A percentile compares a stretch with the other conserved stretches of the same genome.
Conservation (phyloP, 2,329 filamentous ascomycete species). For the Fusarium sp. region DNA sequence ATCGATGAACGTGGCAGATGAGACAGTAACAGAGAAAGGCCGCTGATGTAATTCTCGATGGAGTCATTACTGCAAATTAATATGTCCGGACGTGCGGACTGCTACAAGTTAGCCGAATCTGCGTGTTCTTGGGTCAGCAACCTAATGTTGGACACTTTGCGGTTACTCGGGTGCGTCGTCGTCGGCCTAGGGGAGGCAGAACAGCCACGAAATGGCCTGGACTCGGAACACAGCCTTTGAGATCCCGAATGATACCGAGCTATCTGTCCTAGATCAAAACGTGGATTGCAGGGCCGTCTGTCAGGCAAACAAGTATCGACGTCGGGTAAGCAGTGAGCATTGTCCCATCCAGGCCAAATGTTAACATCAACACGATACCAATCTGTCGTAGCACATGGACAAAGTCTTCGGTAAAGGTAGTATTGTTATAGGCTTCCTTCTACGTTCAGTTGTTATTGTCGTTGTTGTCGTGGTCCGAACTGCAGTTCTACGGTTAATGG, state of each 20-base stretch:
- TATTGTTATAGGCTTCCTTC: background rate
- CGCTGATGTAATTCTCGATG: too few relatives aligned
- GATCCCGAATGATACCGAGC: background rate
- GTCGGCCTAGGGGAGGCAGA: too few relatives aligned
- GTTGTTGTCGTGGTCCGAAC: background rate
- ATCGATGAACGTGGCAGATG: too few relatives aligned
- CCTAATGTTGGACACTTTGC: too few relatives aligned
- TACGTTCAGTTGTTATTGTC: background rate
- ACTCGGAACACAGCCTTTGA: background rate
- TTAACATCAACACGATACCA: too few relatives aligned
- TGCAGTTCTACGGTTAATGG: background rate
- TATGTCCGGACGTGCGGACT: too few relatives aligned
- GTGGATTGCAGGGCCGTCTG: background rate
- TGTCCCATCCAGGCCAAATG: background rate
- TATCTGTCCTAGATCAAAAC: accelerated
- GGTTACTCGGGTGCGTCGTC: too few relatives aligned
- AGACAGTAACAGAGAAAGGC: too few relatives aligned
- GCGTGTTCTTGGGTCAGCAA: too few relatives aligned
- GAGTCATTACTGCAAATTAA: too few relatives aligned
- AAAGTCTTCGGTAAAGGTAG: background rate
- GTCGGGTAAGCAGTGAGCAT: background rate
- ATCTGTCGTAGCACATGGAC: background rate
- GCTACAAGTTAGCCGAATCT: too few relatives aligned
- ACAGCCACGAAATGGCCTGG: background rate
- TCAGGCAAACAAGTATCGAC: background rate